Evolutionary conservation across 2,329 filamentous ascomycete species (phyloP).

Genomic region (Exutisphaerella laricina): DNA sequence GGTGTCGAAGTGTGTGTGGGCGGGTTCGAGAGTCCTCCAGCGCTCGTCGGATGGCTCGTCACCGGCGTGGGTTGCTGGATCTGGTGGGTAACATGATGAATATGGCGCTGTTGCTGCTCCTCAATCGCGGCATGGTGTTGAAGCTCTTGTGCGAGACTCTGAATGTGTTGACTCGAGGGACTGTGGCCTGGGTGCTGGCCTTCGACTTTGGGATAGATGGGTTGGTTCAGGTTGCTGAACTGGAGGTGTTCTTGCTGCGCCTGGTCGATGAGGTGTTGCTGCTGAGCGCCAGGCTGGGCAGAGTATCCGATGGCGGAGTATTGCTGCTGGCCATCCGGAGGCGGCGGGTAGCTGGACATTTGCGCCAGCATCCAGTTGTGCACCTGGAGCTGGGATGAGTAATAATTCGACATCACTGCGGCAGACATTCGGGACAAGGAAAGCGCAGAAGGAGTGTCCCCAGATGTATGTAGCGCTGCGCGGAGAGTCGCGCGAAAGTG

Average conservation of each 20-base stretch:
- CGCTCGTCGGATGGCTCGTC: constrained; percentile 23
- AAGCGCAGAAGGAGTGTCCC: constrained; percentile 2
- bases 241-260: constrained; percentile 32
- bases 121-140: constrained; percentile 27
- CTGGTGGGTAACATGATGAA: constrained; percentile 27
- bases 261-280: constrained; percentile 30
- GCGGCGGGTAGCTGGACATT: constrained; percentile 33
- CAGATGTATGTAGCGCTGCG: constrained; percentile 16
- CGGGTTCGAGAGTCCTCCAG: constrained; percentile 21
- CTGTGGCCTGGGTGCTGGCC: constrained; percentile 23
- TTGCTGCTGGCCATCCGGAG: constrained; percentile 33
- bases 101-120: constrained; percentile 30
- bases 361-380: constrained; percentile 33
- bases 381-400: constrained; percentile 32
- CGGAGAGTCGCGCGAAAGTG: constrained; percentile 23
- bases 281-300: constrained; percentile 28
- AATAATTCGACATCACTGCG: constrained; percentile 31
- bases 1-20: constrained; percentile 20
- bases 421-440: constrained; percentile 27
- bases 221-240: constrained; percentile 32
- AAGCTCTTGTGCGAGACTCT: constrained; percentile 29
- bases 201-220: constrained; percentile 34
- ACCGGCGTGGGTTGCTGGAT: constrained; percentile 25
- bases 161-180: constrained; percentile 29
- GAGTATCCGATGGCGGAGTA: constrained; percentile 32